Evolutionary conservation across 805 yeast genomes (phyloP), one percentile per base, ranked within the genome.

Genomic region (Kodamaea kaohsiungensis): DNA sequence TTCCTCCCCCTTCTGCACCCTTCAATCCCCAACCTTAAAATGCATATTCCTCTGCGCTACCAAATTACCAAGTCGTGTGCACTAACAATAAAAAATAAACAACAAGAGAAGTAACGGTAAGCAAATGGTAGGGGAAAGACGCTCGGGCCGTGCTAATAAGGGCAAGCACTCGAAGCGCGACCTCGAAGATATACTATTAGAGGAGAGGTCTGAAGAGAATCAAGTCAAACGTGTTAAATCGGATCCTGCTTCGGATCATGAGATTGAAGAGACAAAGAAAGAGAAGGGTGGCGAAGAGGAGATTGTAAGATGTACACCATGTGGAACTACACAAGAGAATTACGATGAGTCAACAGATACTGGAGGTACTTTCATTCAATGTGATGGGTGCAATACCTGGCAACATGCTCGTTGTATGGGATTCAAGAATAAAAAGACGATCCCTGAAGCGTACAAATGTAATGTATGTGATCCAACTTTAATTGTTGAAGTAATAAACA

Each of bases 351-450:
- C 77, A 0, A 77, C 76, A 3, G 89, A 84, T 56, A 66, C 67
- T 1, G 67, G 74, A 9, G 84, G 88, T 12, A 74, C 73, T 10
- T 85, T 86, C 88, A 79, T 86, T 25, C 84, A 83, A 61, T 87
- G 92, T 68, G 89, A 84, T 25, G 60, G 68, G 7, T 87, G 92
- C 64, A 67, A 76, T 46, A 81, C 90, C 1, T 87, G 91, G 91
- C 91, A 87, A 64, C 92, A 87, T 63, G 79, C 81, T 33, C 70
- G 64, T 52, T 87, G 92, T 66, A 76, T 86, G 81, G 78, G 86
- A 22, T 83, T 77, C 46, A 58, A 53, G 50, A 65, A 71, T 7
- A 67, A 71, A 9, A 69, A 65, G 33, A 64, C 62, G 30, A 65
- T 79, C 1, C 87, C 88, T 2, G 70, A 78, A 9, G 58, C 62